These are phyloP conservation scores for Trametes cinnabarina DNA, from an alignment of 768 basidiomycete genomes.

Conservation along the genomic window DNA sequence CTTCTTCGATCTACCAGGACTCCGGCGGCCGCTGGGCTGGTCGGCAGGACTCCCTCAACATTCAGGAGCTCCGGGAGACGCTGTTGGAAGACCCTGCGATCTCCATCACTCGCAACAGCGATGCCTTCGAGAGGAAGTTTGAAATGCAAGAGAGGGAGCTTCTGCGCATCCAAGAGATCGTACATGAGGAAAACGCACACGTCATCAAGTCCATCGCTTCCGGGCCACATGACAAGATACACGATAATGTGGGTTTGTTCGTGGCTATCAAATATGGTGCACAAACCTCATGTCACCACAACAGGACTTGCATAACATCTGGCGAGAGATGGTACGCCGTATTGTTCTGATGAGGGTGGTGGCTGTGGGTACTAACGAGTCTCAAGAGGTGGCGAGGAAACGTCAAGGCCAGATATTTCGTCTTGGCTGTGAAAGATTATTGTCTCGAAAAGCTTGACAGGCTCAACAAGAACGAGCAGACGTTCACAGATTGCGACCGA, in stretches of 20 bases:
- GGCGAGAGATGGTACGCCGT: slow-evolving; percentile 50
- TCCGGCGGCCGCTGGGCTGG: not conserved
- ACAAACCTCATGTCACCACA: not conserved
- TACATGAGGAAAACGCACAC: slow-evolving; percentile 35
- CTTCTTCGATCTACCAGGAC: not conserved
- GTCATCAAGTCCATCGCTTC: slow-evolving; percentile 40
- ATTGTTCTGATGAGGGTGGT: not conserved
- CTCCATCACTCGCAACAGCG: slow-evolving; percentile 39
- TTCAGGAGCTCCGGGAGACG: slow-evolving; percentile 5
- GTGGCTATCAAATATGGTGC: not conserved
- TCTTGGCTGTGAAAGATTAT: slow-evolving; percentile 41
- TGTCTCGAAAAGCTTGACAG: slow-evolving; percentile 28
- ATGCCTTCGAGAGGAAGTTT: slow-evolving; percentile 46
- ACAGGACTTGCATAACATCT: slow-evolving; percentile 47
- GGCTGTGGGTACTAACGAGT: not conserved
- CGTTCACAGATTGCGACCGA: slow-evolving; percentile 2
- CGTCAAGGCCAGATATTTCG: slow-evolving; percentile 52
- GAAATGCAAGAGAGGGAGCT: slow-evolving; percentile 44
- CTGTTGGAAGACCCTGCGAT: slow-evolving; percentile 22
- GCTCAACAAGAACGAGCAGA: slow-evolving; percentile 8
- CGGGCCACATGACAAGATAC: slow-evolving; percentile 46
- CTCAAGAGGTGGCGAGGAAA: slow-evolving; percentile 49
- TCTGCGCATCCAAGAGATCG: slow-evolving; percentile 27
- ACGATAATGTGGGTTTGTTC: slow-evolving; percentile 33
- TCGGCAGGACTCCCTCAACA: not conserved